A percentile compares a stretch with the other conserved stretches of the same genome.
These are phyloP conservation scores for Stenogyne calaminthoides DNA, from an alignment of 305 asterid species.

Conservation along the genomic window DNA sequence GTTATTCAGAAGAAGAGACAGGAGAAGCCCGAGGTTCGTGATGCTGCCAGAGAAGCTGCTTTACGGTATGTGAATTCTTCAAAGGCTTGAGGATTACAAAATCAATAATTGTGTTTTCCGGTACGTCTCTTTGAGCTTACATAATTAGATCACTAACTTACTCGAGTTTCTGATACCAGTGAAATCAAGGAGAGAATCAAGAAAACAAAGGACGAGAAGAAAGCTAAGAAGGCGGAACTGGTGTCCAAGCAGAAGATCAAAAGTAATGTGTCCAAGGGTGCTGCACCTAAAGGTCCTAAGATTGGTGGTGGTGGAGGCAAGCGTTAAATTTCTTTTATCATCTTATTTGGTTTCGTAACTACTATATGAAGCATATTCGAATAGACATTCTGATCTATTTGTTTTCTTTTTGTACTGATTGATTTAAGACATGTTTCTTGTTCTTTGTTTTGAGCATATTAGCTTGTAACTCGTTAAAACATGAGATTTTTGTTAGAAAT, in stretches of 20 bases:
- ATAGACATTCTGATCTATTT: constrained; percentile 16
- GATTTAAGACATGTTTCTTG: constrained; percentile 14
- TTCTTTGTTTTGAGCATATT: constrained; percentile 25
- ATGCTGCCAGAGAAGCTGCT: constrained; percentile 92
- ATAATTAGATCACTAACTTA: background rate
- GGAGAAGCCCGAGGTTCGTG: constrained; percentile 90
- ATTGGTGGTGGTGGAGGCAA: constrained; percentile 82
- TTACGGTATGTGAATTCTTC: constrained; percentile 44
- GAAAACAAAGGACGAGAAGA: constrained; percentile 89
- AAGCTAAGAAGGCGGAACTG: constrained; percentile 72
- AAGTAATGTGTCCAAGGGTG: constrained; percentile 58
- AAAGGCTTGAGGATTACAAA: background rate
- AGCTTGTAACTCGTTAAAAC: constrained; percentile 16
- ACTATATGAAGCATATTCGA: constrained; percentile 17
- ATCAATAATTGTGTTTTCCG: no score
- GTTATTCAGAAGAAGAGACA: constrained; percentile 82
- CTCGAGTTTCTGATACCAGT: constrained; percentile 37
- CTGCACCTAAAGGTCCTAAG: constrained; percentile 63
- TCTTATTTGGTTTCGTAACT: background rate
- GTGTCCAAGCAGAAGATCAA: constrained; percentile 68
- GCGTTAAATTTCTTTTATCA: constrained; percentile 38
- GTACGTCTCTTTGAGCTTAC: background rate
- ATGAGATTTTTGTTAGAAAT: background rate
- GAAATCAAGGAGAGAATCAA: constrained; percentile 87
- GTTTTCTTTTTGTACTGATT: constrained; percentile 30